phyloP scores from a whole-genome alignment of 495 filamentous ascomycete species.

The Aspergillus carlsbadensis region DNA sequence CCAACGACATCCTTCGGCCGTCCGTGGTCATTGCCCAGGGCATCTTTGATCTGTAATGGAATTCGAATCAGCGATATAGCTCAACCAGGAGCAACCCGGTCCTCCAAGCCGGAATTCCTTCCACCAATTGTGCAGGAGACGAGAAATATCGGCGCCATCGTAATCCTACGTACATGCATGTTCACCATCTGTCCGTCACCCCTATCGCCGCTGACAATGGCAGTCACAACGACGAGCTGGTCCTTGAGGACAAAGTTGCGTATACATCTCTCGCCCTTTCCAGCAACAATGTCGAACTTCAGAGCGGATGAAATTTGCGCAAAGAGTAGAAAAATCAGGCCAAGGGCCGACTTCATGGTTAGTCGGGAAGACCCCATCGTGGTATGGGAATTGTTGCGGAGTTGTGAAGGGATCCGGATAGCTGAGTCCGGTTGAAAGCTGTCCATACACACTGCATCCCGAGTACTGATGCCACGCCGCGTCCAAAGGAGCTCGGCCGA shows the following conservation, averaged over 20 bases:
- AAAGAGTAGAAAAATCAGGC: conserved; percentile 39
- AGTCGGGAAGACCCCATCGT: conserved; percentile 35
- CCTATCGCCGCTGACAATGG: conserved; percentile 76
- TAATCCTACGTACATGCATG: conserved; percentile 74
- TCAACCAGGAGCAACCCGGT: background rate
- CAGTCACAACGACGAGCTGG: conserved; percentile 97
- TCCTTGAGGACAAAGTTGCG: conserved; percentile 93
- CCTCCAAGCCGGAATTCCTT: background rate
- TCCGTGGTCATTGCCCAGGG: conserved; percentile 92
- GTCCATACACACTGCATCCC: conserved; percentile 11
- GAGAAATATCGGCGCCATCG: background rate
- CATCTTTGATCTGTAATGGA: conserved; percentile 76
- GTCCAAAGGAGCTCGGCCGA: conserved; percentile 11
- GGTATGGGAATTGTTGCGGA: conserved; percentile 20
- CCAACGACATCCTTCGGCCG: conserved; percentile 86
- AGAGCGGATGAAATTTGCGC: conserved; percentile 69
- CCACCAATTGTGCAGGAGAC: background rate
- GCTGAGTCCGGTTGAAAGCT: conserved; percentile 20
- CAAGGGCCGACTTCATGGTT: conserved; percentile 37
- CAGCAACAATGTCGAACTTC: conserved; percentile 89
- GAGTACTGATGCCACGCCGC: conserved; percentile 30
- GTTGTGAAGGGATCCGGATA: conserved; percentile 26
- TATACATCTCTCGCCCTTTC: conserved; percentile 80
- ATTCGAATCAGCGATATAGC: conserved; percentile 10
- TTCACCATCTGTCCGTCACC: conserved; percentile 94